A percentile compares a stretch with the other conserved stretches of the same genome.
These are phyloP conservation scores for Xylaria sp. DNA, from an alignment of 2,329 filamentous ascomycete genomes.

Conservation along the genomic window DNA sequence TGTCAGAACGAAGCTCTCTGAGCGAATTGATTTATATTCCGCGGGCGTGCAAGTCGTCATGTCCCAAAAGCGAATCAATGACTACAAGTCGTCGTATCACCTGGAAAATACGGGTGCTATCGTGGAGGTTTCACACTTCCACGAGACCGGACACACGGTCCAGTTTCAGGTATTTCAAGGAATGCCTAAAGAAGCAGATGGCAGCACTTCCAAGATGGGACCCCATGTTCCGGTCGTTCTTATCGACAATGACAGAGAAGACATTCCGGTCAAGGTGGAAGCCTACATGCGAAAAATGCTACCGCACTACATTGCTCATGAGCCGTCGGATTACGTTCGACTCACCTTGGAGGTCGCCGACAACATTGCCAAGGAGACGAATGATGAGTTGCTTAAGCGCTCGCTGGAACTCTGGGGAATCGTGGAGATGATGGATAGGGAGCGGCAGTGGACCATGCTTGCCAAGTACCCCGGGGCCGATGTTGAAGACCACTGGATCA, in stretches of 20 bases:
- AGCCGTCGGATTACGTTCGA: slow-evolving; percentile 56
- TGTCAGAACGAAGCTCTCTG: slow-evolving; percentile 56
- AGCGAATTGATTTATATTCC: slow-evolving; percentile 58
- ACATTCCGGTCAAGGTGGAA: slow-evolving; percentile 55
- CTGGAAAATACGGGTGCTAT: slow-evolving; percentile 45
- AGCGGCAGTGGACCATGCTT: slow-evolving; percentile 55
- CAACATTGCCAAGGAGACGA: slow-evolving; percentile 42
- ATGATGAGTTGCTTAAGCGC: slow-evolving; percentile 51
- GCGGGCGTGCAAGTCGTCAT: slow-evolving; percentile 59
- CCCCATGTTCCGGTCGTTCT: slow-evolving; percentile 39
- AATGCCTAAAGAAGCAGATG: slow-evolving; percentile 32
- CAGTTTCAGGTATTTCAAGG: slow-evolving; percentile 40
- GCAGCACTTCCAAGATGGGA: slow-evolving; percentile 30
- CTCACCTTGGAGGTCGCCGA: slow-evolving; percentile 50
- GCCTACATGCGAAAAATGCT: slow-evolving; percentile 55
- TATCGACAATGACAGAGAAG: slow-evolving; percentile 57
- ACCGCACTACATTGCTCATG: slow-evolving; percentile 52
- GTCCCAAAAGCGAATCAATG: slow-evolving; percentile 54
- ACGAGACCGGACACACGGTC: slow-evolving; percentile 43
- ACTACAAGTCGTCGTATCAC: slow-evolving; percentile 46
- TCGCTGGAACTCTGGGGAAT: slow-evolving; percentile 60
- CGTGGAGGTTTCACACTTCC: slow-evolving; percentile 57
- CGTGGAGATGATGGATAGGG: slow-evolving; percentile 60
- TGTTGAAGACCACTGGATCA: slow-evolving; percentile 42
- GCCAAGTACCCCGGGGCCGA: slow-evolving; percentile 42